These are phyloP conservation scores for Phialophora chinensis DNA, from an alignment of 2,329 filamentous ascomycete genomes.

Conservation along the genomic window DNA sequence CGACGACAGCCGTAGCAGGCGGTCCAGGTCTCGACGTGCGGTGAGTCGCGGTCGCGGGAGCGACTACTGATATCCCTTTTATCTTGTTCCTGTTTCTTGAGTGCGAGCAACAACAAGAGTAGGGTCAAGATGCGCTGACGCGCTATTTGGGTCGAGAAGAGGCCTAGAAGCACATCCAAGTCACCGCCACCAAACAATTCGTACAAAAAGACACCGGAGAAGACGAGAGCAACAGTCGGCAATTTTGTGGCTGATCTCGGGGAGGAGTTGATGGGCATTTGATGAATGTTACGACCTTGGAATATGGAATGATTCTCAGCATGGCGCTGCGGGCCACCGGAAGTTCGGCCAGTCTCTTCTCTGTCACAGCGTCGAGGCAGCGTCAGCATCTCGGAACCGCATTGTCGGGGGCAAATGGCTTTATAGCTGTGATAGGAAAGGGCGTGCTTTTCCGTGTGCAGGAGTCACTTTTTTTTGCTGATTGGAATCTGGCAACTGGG, in stretches of 20 bases:
- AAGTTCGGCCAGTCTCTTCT: not conserved
- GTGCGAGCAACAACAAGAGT: not conserved
- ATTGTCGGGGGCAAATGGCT: not conserved
- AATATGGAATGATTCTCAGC: not conserved
- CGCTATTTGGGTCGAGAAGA: constrained; percentile 7
- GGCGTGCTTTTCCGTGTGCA: not conserved
- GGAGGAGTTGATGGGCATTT: constrained; percentile 16
- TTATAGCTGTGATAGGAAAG: not conserved
- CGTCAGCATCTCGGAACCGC: not conserved
- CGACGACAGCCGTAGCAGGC: constrained; percentile 11
- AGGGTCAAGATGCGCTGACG: constrained; percentile 15
- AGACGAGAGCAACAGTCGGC: constrained; percentile 19
- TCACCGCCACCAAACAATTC: constrained; percentile 12
- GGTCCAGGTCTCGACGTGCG: constrained; percentile 25
- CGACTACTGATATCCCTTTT: constrained; percentile 18
- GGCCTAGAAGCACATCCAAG: constrained; percentile 13
- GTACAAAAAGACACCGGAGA: constrained; percentile 21
- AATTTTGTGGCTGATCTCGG: constrained; percentile 21
- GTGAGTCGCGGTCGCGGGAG: constrained; percentile 32
- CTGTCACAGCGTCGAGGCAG: not conserved
- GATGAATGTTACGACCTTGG: not conserved
- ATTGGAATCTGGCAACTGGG: not conserved
- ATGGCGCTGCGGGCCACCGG: not conserved
- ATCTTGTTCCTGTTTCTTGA: not conserved
- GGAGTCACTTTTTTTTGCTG: not conserved